phyloP scores from a whole-genome alignment of 2,329 filamentous ascomycete species.

The Pseudodiploospora longispora region DNA sequence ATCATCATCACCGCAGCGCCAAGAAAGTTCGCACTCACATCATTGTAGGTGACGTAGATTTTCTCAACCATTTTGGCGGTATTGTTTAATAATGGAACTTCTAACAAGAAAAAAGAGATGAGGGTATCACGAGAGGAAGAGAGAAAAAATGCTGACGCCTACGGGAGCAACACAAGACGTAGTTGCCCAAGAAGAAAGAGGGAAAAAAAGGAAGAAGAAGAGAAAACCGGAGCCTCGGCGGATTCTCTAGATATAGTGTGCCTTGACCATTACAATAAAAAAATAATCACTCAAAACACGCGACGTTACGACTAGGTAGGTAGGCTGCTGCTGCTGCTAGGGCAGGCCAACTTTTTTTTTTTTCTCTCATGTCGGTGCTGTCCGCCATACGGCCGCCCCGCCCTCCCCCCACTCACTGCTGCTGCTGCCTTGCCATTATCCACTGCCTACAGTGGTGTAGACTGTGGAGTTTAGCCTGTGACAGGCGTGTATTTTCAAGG shows the following conservation, averaged over 20 bases:
- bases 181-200: slow-evolving; percentile 13
- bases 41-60: slow-evolving; percentile 85
- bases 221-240: not conserved
- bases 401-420: no score
- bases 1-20: slow-evolving; percentile 10
- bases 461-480: no score
- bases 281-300: no score
- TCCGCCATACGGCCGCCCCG: no score
- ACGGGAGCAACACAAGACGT: slow-evolving; percentile 5
- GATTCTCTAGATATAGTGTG: slow-evolving; percentile 4
- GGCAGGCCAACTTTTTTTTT: no score
- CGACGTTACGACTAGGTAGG: no score
- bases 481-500: no score
- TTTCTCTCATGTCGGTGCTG: no score
- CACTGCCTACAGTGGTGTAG: no score
- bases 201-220: slow-evolving; percentile 8
- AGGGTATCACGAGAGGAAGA: slow-evolving; percentile 8
- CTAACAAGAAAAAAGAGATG: not conserved
- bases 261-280: no score
- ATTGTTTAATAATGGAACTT: not conserved
- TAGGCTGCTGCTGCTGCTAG: no score
- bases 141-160: not conserved
- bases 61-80: slow-evolving; percentile 66
- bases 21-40: slow-evolving; percentile 46
- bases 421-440: no score